A percentile compares a stretch with the other conserved stretches of the same genome.
Evolutionary conservation across 305 asterid species (phyloP).

Genomic region (Solanum hybrid): DNA sequence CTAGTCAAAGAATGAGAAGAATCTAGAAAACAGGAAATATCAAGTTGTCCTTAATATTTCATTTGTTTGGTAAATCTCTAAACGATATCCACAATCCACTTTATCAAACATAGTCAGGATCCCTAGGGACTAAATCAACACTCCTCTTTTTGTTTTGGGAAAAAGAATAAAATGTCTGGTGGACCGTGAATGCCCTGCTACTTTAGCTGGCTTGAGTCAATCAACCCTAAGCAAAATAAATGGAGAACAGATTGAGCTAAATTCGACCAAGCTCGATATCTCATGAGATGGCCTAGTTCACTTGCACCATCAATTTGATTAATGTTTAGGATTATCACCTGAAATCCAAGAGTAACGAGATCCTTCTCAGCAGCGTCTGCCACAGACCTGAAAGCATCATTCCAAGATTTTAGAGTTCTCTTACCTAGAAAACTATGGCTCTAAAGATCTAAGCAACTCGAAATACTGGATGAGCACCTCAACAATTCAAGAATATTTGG

Average conservation of each 20-base stretch:
- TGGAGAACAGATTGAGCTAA: neutral
- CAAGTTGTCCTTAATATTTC: neutral
- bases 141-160: neutral
- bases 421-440: neutral
- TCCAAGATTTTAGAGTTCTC: neutral
- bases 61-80: neutral
- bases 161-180: neutral
- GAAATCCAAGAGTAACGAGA: constrained; percentile 86
- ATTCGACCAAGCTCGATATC: neutral
- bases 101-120: neutral
- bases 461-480: constrained; percentile 37
- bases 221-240: neutral
- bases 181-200: neutral
- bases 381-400: constrained; percentile 50
- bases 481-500: constrained; percentile 72
- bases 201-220: neutral
- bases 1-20: neutral
- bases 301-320: neutral
- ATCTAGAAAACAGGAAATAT: neutral
- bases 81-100: neutral
- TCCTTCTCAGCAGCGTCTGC: constrained; percentile 88
- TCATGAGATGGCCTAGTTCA: neutral
- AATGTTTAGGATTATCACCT: constrained; percentile 49
- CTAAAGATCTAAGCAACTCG: neutral
- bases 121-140: neutral